phyloP scores from a whole-genome alignment of 345 rosid species.

The Lenwebbia sp. region DNA sequence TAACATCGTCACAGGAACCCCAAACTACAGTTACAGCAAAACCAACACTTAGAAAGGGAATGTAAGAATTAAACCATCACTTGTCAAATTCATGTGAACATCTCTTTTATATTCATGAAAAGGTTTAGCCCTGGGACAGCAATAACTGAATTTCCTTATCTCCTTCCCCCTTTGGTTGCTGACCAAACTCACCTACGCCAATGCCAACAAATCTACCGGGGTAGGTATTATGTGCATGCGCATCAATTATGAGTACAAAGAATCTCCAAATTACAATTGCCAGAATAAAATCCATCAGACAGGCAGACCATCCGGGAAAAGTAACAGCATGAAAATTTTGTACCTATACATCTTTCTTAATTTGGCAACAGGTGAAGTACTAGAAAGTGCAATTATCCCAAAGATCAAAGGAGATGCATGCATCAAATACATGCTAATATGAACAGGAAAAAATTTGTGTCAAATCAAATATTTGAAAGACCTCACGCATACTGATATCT shows the following conservation, averaged over 20 bases:
- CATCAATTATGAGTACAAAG: not conserved
- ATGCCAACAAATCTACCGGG: not conserved
- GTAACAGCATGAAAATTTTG: not conserved
- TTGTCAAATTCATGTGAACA: not conserved
- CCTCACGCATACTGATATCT: not conserved
- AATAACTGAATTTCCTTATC: not conserved
- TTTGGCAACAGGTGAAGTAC: not conserved
- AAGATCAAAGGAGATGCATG: not conserved
- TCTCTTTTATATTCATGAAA: not conserved
- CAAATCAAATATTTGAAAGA: not conserved
- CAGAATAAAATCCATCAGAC: not conserved
- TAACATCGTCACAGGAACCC: not conserved
- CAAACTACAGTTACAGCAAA: not conserved
- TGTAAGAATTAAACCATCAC: not conserved
- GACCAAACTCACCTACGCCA: not conserved
- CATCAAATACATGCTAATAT: not conserved
- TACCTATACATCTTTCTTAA: not conserved
- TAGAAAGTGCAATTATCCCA: not conserved
- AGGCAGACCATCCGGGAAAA: not conserved
- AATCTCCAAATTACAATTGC: not conserved
- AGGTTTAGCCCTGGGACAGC: not conserved
- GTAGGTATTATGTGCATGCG: not conserved
- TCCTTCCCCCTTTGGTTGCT: not conserved
- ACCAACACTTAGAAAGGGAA: not conserved
- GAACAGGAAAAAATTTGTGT: not conserved